These are phyloP conservation scores for Puccinia hordei DNA, from an alignment of 1,284 basidiomycete species.

Conservation along the genomic window DNA sequence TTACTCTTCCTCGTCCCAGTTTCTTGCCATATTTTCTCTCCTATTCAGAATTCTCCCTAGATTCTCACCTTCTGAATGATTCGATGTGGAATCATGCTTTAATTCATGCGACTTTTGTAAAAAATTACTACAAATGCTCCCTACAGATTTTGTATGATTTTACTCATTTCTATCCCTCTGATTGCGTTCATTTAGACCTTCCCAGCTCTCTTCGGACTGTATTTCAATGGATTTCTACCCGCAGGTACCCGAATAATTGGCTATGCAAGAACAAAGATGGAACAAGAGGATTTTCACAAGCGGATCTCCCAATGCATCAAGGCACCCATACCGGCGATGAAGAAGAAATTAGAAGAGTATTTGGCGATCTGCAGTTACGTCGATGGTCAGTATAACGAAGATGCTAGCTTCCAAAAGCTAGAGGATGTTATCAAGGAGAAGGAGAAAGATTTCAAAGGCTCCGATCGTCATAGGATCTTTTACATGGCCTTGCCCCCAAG, in stretches of 20 bases:
- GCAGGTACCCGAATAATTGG: conserved; percentile 83
- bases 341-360: conserved; percentile 75
- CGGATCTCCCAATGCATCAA: conserved; percentile 82
- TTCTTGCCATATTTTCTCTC: conserved; percentile 26
- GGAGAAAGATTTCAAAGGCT: conserved; percentile 66
- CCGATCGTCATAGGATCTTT: conserved; percentile 65
- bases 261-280: conserved; percentile 94
- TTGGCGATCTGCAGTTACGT: conserved; percentile 77
- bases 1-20: conserved; percentile 22
- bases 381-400: conserved; percentile 82
- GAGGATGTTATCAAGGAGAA: conserved; percentile 74
- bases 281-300: conserved; percentile 78
- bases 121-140: too few relatives aligned
- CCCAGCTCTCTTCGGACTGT: conserved; percentile 87
- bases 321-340: conserved; percentile 64
- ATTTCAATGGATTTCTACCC: conserved; percentile 76
- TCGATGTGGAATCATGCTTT: not conserved
- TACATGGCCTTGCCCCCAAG: conserved; percentile 85
- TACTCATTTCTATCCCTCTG: conserved; percentile 11
- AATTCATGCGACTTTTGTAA: not conserved
- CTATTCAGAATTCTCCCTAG: not conserved
- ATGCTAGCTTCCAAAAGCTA: conserved; percentile 73
- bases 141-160: conserved; percentile 12
- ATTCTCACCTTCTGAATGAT: not conserved
- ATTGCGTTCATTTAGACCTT: conserved; percentile 72